Conservation (phyloP, 768 basidiomycete species). For the Artomyces pyxidatus region DNA sequence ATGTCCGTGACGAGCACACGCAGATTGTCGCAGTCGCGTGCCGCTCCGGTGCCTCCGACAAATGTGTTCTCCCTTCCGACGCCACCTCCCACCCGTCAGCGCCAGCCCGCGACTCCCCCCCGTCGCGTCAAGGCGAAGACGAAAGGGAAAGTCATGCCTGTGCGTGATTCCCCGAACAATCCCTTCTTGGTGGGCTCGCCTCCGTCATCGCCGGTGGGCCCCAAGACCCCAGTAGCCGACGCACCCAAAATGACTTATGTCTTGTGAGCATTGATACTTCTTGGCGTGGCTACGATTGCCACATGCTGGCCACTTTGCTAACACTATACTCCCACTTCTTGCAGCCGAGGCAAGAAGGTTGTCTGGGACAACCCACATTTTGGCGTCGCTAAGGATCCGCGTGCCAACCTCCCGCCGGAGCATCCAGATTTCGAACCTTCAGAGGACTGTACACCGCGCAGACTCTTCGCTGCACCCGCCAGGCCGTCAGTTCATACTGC, state of each 20-base stretch:
- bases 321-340: background rate
- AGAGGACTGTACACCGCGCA: slow-evolving; percentile 15
- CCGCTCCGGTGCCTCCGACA: slow-evolving; percentile 6
- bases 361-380: slow-evolving; percentile 16
- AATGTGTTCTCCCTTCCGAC: slow-evolving; percentile 12
- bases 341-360: slow-evolving; percentile 15
- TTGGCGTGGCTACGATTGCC: too few relatives aligned
- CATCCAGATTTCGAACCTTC: slow-evolving; percentile 16
- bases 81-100: slow-evolving; percentile 13
- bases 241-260: slow-evolving; percentile 13
- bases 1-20: slow-evolving; percentile 5
- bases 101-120: slow-evolving; percentile 12
- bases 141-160: slow-evolving; percentile 8
- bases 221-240: slow-evolving; percentile 10
- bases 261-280: slow-evolving; percentile 7
- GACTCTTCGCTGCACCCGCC: slow-evolving; percentile 8
- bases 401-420: slow-evolving; percentile 8
- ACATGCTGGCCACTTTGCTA: too few relatives aligned
- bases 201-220: slow-evolving; percentile 14
- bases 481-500: too few relatives aligned
- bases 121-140: slow-evolving; percentile 1
- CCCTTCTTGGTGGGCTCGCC: slow-evolving; percentile 14
- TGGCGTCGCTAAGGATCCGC: slow-evolving; percentile 5
- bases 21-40: slow-evolving; percentile 13
- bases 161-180: slow-evolving; percentile 17